Conservation (phyloP, 2,329 filamentous ascomycete genomes). For the Colletotrichum sp. region DNA sequence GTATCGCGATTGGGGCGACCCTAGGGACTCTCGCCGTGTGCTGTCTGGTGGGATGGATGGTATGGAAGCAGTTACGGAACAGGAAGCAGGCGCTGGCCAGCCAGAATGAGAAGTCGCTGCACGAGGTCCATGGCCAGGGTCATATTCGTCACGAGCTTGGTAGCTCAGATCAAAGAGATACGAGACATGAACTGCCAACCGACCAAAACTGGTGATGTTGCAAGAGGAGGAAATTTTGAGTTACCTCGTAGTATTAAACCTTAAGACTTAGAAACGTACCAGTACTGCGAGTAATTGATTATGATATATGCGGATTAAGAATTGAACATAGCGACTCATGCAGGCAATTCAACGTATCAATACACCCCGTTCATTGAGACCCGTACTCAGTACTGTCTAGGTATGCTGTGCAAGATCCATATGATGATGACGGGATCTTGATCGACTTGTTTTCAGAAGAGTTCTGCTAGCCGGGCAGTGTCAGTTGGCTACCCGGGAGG, state of each 20-base stretch:
- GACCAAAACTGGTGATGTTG: not conserved
- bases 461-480: no score
- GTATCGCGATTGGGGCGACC: not conserved
- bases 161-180: not conserved
- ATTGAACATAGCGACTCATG: no score
- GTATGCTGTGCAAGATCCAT: rapidly evolving
- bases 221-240: not conserved
- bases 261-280: not conserved
- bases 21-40: not conserved
- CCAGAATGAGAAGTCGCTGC: not conserved
- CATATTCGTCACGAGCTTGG: not conserved
- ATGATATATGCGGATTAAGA: rapidly evolving
- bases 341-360: rapidly evolving
- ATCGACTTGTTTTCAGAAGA: rapidly evolving
- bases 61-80: not conserved
- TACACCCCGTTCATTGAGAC: not conserved
- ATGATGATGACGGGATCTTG: not conserved
- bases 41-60: not conserved
- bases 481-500: no score
- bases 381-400: not conserved
- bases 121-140: not conserved
- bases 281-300: not conserved
- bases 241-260: not conserved
- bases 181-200: not conserved
- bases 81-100: not conserved